Conservation (phyloP, 208 protist genomes). For the Trypanosoma theileri region DNA sequence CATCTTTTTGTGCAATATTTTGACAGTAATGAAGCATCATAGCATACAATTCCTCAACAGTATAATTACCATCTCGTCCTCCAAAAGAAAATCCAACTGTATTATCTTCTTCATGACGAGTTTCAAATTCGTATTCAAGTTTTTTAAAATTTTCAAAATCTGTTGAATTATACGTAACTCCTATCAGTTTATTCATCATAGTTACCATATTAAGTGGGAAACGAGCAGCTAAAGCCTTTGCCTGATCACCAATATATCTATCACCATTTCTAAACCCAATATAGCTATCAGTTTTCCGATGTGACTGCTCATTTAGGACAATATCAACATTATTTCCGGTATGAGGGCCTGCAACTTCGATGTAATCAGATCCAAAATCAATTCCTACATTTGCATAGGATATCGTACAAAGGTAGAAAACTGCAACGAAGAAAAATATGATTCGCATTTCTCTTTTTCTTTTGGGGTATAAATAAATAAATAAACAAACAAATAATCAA, state of each 20-base stretch:
- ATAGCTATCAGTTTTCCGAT: slow-evolving; percentile 90
- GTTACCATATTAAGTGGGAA: slow-evolving; percentile 78
- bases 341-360: slow-evolving; percentile 75
- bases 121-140: slow-evolving; percentile 46
- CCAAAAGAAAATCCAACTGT: slow-evolving; percentile 52
- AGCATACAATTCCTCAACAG: slow-evolving; percentile 84
- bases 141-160: slow-evolving; percentile 36
- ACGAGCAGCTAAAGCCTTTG: slow-evolving; percentile 81
- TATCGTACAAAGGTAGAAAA: slow-evolving; percentile 7
- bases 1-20: slow-evolving; percentile 54
- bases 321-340: slow-evolving; percentile 84
- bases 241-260: slow-evolving; percentile 86
- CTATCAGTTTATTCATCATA: slow-evolving; percentile 70
- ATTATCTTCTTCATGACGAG: slow-evolving; percentile 22
- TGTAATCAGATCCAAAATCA: slow-evolving; percentile 87
- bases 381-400: slow-evolving; percentile 69
- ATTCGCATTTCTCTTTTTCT: slow-evolving; percentile 19
- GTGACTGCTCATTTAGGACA: slow-evolving; percentile 93
- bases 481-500: slow-evolving; percentile 2
- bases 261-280: slow-evolving; percentile 91
- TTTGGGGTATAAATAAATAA: slow-evolving; percentile 25
- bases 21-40: slow-evolving; percentile 81
- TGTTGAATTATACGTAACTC: slow-evolving; percentile 35
- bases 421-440: slow-evolving; percentile 11
- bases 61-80: slow-evolving; percentile 57